Base-by-base conservation (phyloP, 352 stramenopile species). In the Phytophthora pinifolia region DNA sequence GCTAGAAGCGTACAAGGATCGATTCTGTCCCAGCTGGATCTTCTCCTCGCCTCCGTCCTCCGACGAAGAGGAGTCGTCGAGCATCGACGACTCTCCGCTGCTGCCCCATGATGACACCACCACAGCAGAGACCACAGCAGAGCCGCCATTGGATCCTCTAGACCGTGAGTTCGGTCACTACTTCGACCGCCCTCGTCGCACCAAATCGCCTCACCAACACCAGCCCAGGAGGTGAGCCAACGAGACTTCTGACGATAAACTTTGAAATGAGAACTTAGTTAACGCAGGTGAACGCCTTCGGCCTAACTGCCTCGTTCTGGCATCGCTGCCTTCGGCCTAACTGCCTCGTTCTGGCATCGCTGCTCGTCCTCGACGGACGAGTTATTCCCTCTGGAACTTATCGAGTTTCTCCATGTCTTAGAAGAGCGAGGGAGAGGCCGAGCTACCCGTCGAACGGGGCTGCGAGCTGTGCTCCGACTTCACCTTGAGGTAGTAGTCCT, bases 401-500 rank as follows among this genome's bases (percentile, higher is more conserved):
- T 15, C n/a, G 15, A 42, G 34, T 43, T 38, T 46, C 30, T 7
- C 22, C 29, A 5, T 4, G 44, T 25, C 22, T 84, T 83, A 91
- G 46, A 91, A 91, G 15, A 89, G 74, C 37, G 80, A 91, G 9
- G 80, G 76, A 38, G 80, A 81, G 8, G 70, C 49, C 41, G 65
- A 66, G 32, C 61, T 52, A 29, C 66, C 64, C n/a, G 54, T 49
- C 12, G 58, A 44, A 18, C 33, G 51, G 6, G 59, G 56, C 33
- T 59, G 43, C 25, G 59, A 60, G 27, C 54, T 31, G 25, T 67
- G 68, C 47, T 88, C 70, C 54, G 72, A 51, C 76, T 91, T 91
- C 20, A 88, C 63, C 41, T 81, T 83, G 33, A 91, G 60, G 72
- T 91, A 91, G 35, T 75, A 84, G 35, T 91, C 80, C 79, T 89